A percentile compares a stretch with the other conserved stretches of the same genome.
These are phyloP conservation scores for Karstenula rhodostoma DNA, from an alignment of 2,329 filamentous ascomycete species.

Conservation along the genomic window DNA sequence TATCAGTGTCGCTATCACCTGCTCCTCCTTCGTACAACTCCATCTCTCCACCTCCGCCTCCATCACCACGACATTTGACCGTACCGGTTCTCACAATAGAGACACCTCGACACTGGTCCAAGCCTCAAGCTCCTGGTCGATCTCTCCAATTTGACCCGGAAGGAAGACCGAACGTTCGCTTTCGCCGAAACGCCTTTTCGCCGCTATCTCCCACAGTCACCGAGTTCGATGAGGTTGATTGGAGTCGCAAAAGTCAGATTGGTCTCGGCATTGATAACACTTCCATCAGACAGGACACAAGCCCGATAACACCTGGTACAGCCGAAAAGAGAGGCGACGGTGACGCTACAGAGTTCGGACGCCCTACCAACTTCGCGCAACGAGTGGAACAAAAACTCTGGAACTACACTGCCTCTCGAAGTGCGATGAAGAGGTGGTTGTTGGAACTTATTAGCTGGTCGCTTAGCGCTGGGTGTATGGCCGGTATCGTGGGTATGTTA, in stretches of 20 bases:
- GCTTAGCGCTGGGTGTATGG: constrained; percentile 25
- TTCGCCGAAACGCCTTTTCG: constrained; percentile 21
- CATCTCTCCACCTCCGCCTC: constrained; percentile 3
- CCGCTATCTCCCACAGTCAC: constrained; percentile 13
- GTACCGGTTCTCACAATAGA: constrained; percentile 16
- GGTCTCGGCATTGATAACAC: constrained; percentile 19
- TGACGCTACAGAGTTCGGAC: neutral
- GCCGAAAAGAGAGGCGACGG: constrained; percentile 12
- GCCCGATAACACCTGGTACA: constrained; percentile 19
- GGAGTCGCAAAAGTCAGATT: constrained; percentile 12
- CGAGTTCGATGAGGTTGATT: constrained; percentile 6
- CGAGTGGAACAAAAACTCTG: constrained; percentile 21
- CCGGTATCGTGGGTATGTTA: constrained; percentile 16
- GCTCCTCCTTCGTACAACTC: constrained; percentile 18
- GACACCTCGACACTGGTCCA: constrained; percentile 9
- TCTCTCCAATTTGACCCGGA: constrained; percentile 15
- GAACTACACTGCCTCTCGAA: constrained; percentile 19
- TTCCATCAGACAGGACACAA: constrained; percentile 14
- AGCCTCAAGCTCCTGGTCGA: constrained; percentile 9
- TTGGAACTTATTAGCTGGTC: constrained; percentile 25
- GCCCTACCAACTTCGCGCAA: constrained; percentile 19
- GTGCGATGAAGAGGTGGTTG: constrained; percentile 21
- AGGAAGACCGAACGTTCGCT: constrained; percentile 17
- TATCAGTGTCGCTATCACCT: constrained; percentile 12
- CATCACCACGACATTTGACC: constrained; percentile 7